Base-by-base conservation (phyloP, 2,329 filamentous ascomycete species). In the Hypoxylon sp. region DNA sequence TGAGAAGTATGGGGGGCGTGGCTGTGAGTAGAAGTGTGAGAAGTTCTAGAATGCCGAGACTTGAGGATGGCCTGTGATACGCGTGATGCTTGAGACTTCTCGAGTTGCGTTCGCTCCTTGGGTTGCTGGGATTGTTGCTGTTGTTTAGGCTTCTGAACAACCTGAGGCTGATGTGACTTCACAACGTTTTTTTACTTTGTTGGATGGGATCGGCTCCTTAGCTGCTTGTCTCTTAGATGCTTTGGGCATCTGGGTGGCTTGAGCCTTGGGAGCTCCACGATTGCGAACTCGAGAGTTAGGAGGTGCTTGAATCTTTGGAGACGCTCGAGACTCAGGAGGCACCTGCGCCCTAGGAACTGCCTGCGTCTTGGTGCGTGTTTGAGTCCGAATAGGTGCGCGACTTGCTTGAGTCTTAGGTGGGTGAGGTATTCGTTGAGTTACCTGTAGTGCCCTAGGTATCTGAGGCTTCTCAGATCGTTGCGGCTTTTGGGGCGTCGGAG, bases 41-140 rank as follows among this genome's bases (percentile, higher is more conserved):
- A n/a, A 8, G 31, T 8, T 13, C 17, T 13, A 35, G 23, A 24
- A 23, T 41, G 17, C 18, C 17, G 38, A 43, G 24, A 45, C 35
- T 43, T 29, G n/a, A 7, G 31, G 17, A 8, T 3, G 17, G 31
- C 3, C 8, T 52, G 15, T n/a, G 38, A 24, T 35, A 40, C 21
- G 3, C 27, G 38, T 13, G 26, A 17, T 33, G 5, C 23, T 7
- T 46, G 24, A 6, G 33, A 31, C 15, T 46, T 42, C 46, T 49
- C 52, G 46, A 54, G 48, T 42, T 60, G 33, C n/a, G n/a, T n/a
- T n/a, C n/a, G n/a, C n/a, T n/a, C n/a, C 49, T 56, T 48, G 31
- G 42, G 17, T 43, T 48, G 42, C 11, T 45, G 17, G 4, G 27
- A n/a, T 17, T 17, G 38, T 5, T 42, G 24, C 11, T 40, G 15